A percentile compares a stretch with the other conserved stretches of the same genome.
phyloP scores from a whole-genome alignment of 1,139 yeast species.

The Pichia inconspicua region DNA sequence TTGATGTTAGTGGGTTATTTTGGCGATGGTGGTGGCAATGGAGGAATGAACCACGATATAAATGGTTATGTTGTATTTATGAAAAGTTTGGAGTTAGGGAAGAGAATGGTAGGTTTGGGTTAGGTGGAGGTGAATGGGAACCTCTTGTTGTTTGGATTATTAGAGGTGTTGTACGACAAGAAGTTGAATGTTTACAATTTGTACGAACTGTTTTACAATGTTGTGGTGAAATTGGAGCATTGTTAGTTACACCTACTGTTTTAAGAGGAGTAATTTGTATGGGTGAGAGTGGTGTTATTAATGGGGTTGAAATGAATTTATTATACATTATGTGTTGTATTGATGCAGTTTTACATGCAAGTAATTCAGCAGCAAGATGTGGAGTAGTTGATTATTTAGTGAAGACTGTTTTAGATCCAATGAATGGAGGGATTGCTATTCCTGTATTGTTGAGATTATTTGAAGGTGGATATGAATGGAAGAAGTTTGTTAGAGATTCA shows the following conservation, averaged over 20 bases:
- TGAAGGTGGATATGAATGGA: constrained; percentile 46
- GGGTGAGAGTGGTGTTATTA: background rate
- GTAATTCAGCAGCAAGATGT: background rate
- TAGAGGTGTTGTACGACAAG: background rate
- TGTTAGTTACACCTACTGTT: background rate
- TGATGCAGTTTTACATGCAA: background rate
- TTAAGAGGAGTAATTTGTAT: background rate
- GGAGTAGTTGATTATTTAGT: constrained; percentile 31
- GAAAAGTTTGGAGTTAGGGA: background rate
- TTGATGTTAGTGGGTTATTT: constrained; percentile 6
- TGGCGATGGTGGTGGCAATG: background rate
- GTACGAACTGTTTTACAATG: background rate
- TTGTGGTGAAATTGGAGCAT: background rate
- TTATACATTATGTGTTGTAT: background rate
- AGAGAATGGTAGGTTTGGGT: background rate
- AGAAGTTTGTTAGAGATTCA: constrained; percentile 53
- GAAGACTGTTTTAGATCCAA: background rate
- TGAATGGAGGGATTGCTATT: background rate
- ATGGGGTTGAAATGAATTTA: background rate
- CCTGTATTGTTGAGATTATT: constrained; percentile 38
- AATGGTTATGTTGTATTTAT: background rate
- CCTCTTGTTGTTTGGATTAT: background rate
- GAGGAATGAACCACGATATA: background rate
- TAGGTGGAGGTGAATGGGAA: background rate
- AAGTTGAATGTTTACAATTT: background rate